A percentile compares a stretch with the other conserved stretches of the same genome.
phyloP scores from a whole-genome alignment of 2,329 filamentous ascomycete genomes.

The Pseudohalonectria lignicola region DNA sequence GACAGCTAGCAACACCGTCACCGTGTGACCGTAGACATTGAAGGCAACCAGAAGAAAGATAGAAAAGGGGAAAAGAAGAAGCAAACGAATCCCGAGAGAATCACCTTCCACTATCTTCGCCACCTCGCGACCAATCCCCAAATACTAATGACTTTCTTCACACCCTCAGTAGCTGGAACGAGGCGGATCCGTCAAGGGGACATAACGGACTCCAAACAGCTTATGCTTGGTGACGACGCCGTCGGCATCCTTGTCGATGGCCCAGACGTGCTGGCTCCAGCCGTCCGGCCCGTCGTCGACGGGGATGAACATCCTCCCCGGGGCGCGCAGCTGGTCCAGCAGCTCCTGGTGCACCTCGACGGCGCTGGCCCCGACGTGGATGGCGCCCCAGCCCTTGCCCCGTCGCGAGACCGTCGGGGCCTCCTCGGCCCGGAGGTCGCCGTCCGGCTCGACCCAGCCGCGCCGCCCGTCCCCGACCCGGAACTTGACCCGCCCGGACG shows the following conservation, averaged over 20 bases:
- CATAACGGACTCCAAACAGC: slow-evolving; percentile 64
- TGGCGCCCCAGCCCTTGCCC: slow-evolving; percentile 68
- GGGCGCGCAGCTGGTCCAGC: slow-evolving; percentile 65
- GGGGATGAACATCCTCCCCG: slow-evolving; percentile 74
- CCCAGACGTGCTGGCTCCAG: slow-evolving; percentile 56
- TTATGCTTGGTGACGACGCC: slow-evolving; percentile 50
- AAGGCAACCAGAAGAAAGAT: too few species aligned
- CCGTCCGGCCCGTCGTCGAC: slow-evolving; percentile 42
- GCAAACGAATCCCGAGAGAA: too few species aligned
- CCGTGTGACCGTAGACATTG: too few species aligned
- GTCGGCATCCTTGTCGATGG: slow-evolving; percentile 58
- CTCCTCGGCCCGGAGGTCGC: slow-evolving; percentile 21
- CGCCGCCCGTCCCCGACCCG: slow-evolving; percentile 64
- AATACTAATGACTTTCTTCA: too few species aligned
- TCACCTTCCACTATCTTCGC: too few species aligned
- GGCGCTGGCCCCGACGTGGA: slow-evolving; percentile 89
- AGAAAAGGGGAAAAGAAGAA: too few species aligned
- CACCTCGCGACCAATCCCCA: too few species aligned
- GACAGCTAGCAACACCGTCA: too few species aligned
- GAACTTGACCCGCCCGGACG: slow-evolving; percentile 56
- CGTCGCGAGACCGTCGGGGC: slow-evolving; percentile 33
- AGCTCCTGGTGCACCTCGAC: slow-evolving; percentile 59
- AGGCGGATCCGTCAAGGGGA: slow-evolving; percentile 22
- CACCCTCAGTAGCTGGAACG: too few species aligned
- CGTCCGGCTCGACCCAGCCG: slow-evolving; percentile 41